Evolutionary conservation across 1,139 yeast species (phyloP), one percentile per base, ranked within the genome.

Genomic region (Meyerozyma sp.): DNA sequence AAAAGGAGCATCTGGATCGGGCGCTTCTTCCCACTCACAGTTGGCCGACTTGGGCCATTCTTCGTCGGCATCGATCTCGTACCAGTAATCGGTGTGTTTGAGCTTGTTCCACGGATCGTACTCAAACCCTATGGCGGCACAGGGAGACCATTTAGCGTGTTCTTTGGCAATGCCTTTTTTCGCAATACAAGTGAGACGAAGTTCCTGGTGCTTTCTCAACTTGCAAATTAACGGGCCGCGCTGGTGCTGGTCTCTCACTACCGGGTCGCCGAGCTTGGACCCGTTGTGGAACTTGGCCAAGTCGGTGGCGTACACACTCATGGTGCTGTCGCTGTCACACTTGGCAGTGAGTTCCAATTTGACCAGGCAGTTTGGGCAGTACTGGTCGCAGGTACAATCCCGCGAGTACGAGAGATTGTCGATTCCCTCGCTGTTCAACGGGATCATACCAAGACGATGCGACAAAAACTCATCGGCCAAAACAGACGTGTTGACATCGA

Each of bases 101-200:
- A 94, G 75, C 67, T 93, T 94, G 66, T 93, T 93, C 95, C 96
- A 93, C n/a, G 99, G 99, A 61, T 93, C 99, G 59, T 93, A 93
- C 66, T 93, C 99, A 58, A 93, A 93, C 21, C 95, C 98, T 45
- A 94, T 78, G n/a, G 98, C 98, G 0, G 97, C 79, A 54, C 95
- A 87, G 1, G 98, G 97, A 6, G 95, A 84, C 98, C 98, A 93
- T 61, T 93, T 93, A 42, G 98, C 97, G 60, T 93, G 99, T 63
- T 93, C 99, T 63, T 94, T 93, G 38, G 98, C 91, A 49, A 94
- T 93, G 38, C 99, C 98, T 70, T 93, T 93, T 65, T 94, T 93
- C 44, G 99, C 98, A 50, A 93, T 86, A 67, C 99, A 93, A 50
- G 86, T 83, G 48, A 93, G 69, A 53, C 86, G 78, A 54, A 93